phyloP scores from a whole-genome alignment of 495 filamentous ascomycete genomes.

The Acidiella bohemica region DNA sequence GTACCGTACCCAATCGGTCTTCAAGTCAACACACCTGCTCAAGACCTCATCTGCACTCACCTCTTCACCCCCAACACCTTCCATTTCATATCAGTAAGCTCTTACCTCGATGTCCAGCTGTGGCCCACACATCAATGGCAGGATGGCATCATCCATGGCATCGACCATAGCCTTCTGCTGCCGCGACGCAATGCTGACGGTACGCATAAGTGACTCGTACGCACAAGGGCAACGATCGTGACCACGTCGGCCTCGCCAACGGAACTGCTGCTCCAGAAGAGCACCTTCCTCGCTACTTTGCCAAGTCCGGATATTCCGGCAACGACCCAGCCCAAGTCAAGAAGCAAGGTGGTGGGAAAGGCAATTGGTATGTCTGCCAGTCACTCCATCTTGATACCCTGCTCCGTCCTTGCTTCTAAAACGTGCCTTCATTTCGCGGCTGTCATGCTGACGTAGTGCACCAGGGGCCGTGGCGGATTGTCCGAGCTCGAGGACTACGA shows the following conservation, averaged over 20 bases:
- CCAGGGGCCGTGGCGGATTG: slow-evolving; percentile 61
- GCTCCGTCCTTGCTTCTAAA: too few relatives aligned
- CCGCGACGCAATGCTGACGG: background rate
- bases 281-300: slow-evolving; percentile 79
- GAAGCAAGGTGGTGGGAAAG: slow-evolving; percentile 88
- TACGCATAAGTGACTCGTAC: slow-evolving; percentile 79
- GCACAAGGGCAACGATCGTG: slow-evolving; percentile 81
- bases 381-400: slow-evolving; percentile 4
- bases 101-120: too few relatives aligned
- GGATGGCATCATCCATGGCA: too few relatives aligned
- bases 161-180: too few relatives aligned
- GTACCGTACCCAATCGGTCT: too few relatives aligned
- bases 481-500: slow-evolving; percentile 68
- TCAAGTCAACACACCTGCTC: too few relatives aligned
- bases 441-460: slow-evolving; percentile 5
- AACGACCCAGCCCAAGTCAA: slow-evolving; percentile 83
- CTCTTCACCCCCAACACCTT: too few relatives aligned
- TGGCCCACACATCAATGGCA: too few relatives aligned
- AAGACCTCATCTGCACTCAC: too few relatives aligned
- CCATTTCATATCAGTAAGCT: too few relatives aligned
- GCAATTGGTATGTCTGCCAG: slow-evolving; percentile 63
- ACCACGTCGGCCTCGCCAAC: slow-evolving; percentile 55
- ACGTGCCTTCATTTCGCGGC: too few relatives aligned
- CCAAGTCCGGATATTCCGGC: slow-evolving; percentile 70
- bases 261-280: slow-evolving; percentile 53